Evolutionary conservation across 306 rosid genomes (phyloP), one percentile per base, ranked within the genome.

Genomic region (Quercus variabilis): DNA sequence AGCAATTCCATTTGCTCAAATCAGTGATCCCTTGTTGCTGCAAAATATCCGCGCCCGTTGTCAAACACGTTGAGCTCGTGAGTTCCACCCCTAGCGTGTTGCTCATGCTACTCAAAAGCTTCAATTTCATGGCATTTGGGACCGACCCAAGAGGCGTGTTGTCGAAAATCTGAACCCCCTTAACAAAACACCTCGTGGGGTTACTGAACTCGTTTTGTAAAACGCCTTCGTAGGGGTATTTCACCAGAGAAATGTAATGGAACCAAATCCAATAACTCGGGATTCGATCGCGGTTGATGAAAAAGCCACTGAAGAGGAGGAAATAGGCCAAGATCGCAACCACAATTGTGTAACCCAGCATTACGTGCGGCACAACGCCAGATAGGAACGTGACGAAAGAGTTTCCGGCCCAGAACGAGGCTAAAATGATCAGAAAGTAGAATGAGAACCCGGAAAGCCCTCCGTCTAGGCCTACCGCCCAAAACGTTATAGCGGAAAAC

Each of bases 401-500:
- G 76, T 91, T 91, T 15, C 99, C 99, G 0, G 99, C 91, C 99
- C 99, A 95, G 62, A 93, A 95, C 0, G 99, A 76, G 0, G 99
- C 99, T 0, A 93, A 65, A 14, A 95, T 95, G 1, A 90, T 88
- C 2, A 86, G 68, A 33, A 91, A 89, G 76, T 90, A 95, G 86
- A 93, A 95, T 2, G 83, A 4, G 75, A 88, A 94, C 3, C 97
- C 97, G 1, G 82, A 28, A 0, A 82, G 1, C 3, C 98, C 96
- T 4, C 99, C 99, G 78, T 88, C 98, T 1, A 95, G 93, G 14
- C 99, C 99, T 18, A 95, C 99, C 0, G 99, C 96, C 92, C 92
- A 95, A 65, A 95, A 95, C 1, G 99, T 95, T 4, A 74, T 76
- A 0, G 85, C 87, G 0, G 97, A 77, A 56, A 95, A 95, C 1